A percentile compares a stretch with the other conserved stretches of the same genome.
phyloP scores from a whole-genome alignment of 148 eudicot genomes.

The Heliamphora exappendiculata region DNA sequence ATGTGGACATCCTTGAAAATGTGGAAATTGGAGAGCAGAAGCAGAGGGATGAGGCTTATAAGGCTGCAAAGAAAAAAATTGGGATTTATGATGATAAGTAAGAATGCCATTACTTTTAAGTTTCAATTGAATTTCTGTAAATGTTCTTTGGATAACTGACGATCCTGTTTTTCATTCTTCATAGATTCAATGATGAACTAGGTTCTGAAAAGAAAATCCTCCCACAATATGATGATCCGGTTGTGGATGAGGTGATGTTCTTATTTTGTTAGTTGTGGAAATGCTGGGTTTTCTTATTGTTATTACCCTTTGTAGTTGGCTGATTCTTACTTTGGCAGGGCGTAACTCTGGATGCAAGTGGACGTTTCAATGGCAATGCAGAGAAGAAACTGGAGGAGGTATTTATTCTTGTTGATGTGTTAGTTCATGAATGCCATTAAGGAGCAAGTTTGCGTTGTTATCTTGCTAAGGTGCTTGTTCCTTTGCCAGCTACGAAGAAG shows the following conservation, averaged over 20 bases:
- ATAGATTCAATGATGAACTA: slow-evolving; percentile 71
- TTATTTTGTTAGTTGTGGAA: not conserved
- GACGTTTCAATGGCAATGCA: slow-evolving; percentile 75
- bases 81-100: slow-evolving; percentile 81
- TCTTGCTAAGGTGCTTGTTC: slow-evolving; percentile 5
- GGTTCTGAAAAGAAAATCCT: slow-evolving; percentile 75
- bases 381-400: slow-evolving; percentile 92
- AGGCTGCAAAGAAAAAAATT: slow-evolving; percentile 73
- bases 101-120: slow-evolving; percentile 18
- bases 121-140: not conserved
- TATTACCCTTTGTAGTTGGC: not conserved
- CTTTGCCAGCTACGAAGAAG: slow-evolving; percentile 65
- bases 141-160: slow-evolving; percentile 6
- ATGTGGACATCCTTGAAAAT: slow-evolving; percentile 93
- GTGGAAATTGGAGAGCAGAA: slow-evolving; percentile 97
- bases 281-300: not conserved
- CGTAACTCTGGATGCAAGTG: slow-evolving; percentile 74
- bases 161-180: slow-evolving; percentile 11
- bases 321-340: slow-evolving; percentile 41
- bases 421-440: not conserved
- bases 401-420: slow-evolving; percentile 6
- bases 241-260: slow-evolving; percentile 59
- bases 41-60: slow-evolving; percentile 83
- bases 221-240: slow-evolving; percentile 90
- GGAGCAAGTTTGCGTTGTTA: not conserved